phyloP scores from a whole-genome alignment of 2,329 filamentous ascomycete species.

The Aaosphaeria pasadenensis region DNA sequence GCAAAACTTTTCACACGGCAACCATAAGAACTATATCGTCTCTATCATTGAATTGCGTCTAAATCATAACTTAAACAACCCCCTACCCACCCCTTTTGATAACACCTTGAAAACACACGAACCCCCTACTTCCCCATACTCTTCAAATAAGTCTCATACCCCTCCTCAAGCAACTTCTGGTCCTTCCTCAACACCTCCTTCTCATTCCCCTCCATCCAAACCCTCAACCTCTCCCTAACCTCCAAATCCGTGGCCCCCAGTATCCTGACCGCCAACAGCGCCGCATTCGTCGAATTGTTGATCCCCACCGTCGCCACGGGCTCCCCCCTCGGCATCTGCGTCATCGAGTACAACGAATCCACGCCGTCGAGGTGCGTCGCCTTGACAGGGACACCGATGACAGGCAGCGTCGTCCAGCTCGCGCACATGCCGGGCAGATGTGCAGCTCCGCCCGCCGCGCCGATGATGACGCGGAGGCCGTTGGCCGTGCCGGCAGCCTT shows the following conservation, averaged over 20 bases:
- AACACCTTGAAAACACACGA: background rate
- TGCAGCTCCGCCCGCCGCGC: constrained; percentile 49
- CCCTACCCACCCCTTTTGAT: background rate
- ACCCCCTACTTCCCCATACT: constrained; percentile 32
- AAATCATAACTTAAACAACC: background rate
- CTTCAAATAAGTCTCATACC: constrained; percentile 55
- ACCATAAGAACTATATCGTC: background rate
- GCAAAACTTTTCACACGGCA: too few relatives aligned
- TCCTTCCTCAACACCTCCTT: constrained; percentile 65
- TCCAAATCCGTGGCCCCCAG: constrained; percentile 48
- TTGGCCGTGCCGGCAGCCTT: constrained; percentile 35
- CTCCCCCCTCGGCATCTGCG: constrained; percentile 51
- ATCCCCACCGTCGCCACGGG: constrained; percentile 44
- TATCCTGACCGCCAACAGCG: constrained; percentile 45
- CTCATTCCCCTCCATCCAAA: constrained; percentile 62
- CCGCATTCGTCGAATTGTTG: constrained; percentile 47
- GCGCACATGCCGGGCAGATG: constrained; percentile 53
- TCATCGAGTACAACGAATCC: constrained; percentile 50
- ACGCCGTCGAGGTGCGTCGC: constrained; percentile 49
- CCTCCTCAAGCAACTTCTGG: constrained; percentile 52
- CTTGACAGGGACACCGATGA: constrained; percentile 52
- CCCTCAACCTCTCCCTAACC: constrained; percentile 57
- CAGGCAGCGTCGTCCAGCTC: constrained; percentile 48
- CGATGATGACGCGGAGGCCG: constrained; percentile 46
- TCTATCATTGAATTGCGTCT: background rate